Evolutionary conservation across 1,284 basidiomycete species (phyloP).

Genomic region (Mycena citricolor): DNA sequence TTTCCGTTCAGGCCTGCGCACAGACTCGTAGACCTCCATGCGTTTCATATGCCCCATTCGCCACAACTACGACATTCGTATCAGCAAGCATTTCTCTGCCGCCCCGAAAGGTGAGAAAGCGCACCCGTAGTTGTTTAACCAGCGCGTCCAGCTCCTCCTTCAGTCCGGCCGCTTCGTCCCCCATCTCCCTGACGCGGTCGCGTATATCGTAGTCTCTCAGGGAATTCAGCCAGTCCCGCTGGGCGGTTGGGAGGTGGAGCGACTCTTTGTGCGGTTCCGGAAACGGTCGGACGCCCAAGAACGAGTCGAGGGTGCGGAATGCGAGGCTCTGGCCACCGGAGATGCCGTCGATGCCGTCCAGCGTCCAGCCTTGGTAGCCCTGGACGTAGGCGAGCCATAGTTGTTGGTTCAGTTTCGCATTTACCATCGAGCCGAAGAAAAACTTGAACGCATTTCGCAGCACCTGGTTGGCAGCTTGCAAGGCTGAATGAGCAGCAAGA

Average conservation of each 20-base stretch:
- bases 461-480: constrained; percentile 22
- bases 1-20: constrained; percentile 24
- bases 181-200: constrained; percentile 11
- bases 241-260: constrained; percentile 21
- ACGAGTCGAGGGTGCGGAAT: constrained; percentile 25
- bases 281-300: constrained; percentile 25
- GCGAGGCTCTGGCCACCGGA: constrained; percentile 25
- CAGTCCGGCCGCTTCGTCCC: constrained; percentile 12
- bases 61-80: constrained; percentile 20
- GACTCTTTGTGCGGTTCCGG: constrained; percentile 23
- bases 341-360: constrained; percentile 25
- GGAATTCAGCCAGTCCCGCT: constrained; percentile 25
- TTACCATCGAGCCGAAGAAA: constrained; percentile 25
- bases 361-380: constrained; percentile 29
- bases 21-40: constrained; percentile 26
- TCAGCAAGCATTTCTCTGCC: background rate
- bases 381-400: constrained; percentile 26
- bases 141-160: constrained; percentile 22
- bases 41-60: constrained; percentile 27
- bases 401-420: constrained; percentile 18
- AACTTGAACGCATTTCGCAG: constrained; percentile 20
- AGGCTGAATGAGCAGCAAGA: constrained; percentile 11
- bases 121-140: constrained; percentile 26
- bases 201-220: constrained; percentile 25
- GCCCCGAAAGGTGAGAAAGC: background rate